These are phyloP conservation scores for Isoetes engelmannii DNA, from an alignment of 83 land plant genomes.

Conservation along the genomic window DNA sequence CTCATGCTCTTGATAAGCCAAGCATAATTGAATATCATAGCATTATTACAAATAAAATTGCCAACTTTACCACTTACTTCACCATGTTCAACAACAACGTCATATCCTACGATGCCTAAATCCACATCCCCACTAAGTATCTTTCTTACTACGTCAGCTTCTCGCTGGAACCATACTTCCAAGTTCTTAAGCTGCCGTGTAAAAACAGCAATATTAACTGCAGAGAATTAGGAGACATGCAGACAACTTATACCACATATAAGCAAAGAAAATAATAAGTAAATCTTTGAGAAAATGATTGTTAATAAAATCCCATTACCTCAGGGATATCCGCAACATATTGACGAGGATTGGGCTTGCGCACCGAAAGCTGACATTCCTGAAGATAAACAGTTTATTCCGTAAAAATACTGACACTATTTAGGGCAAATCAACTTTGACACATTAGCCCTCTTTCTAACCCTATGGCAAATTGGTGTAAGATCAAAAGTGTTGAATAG, in stretches of 20 bases:
- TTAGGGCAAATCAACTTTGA: background rate
- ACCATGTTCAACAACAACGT: conserved; percentile 76
- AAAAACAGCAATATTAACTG: background rate
- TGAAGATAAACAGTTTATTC: conserved; percentile 8
- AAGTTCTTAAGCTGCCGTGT: conserved; percentile 62
- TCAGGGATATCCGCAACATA: conserved; percentile 62
- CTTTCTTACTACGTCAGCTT: conserved; percentile 85
- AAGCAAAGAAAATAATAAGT: background rate
- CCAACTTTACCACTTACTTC: conserved; percentile 41
- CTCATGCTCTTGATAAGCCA: background rate
- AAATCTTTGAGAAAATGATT: background rate
- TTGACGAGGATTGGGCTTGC: conserved; percentile 71
- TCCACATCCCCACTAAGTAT: conserved; percentile 81
- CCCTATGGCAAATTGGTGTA: background rate
- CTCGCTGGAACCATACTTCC: conserved; percentile 96
- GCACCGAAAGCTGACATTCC: conserved; percentile 70
- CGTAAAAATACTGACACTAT: background rate
- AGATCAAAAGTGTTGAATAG: background rate
- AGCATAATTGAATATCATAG: background rate
- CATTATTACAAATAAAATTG: background rate
- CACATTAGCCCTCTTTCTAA: too few relatives aligned
- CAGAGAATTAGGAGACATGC: background rate
- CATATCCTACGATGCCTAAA: conserved; percentile 90
- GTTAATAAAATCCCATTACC: conserved; percentile 16
- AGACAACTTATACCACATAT: background rate